Evolutionary conservation across 1,139 yeast genomes (phyloP), one percentile per base, ranked within the genome.

Genomic region (Pichia sp.): DNA sequence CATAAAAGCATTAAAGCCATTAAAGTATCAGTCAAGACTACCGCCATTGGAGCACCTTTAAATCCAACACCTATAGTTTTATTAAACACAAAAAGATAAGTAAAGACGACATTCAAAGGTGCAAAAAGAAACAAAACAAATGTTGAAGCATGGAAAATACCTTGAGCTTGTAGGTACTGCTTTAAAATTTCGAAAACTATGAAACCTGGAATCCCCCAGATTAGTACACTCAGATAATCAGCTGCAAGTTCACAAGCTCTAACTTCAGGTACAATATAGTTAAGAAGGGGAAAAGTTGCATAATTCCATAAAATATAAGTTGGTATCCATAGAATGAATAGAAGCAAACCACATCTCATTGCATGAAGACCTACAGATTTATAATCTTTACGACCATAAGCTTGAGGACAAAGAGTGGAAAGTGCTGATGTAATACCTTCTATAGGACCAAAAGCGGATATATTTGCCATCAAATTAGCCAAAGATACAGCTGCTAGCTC

Each of bases 381-480:
- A 52, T 66, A 74, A 49, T 82, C 84, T 45, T 71, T 71, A 34
- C 83, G 69, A 12, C 91, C 91, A 58, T 64, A 82, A 0, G 89
- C 80, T 58, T 82, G 89, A 2, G 88, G 84, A 61, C 91, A 82
- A 33, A 82, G 65, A 0, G 91, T 82, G 49, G 83, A 88, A 44
- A 83, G 66, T 50, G 88, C 78, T 0, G 93, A 81, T 23, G 84
- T 73, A 2, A 80, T 72, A 24, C 89, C 89, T 58, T 80, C 85
- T 47, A 81, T 77, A n/a, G 81, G 71, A 28, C 85, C 84, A 51
- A 79, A 76, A 0, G 84, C 84, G 3, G 84, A 72, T 36, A 82
- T 80, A 54, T 80, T 82, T 2, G 88, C 85, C 4, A 88, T 75
- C 81, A 82, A 77, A 25, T 84, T 74, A 9, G 84, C 77, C 42